Conservation (phyloP, 371 early-diverging fungal genomes). For the Mycotypha africana region DNA sequence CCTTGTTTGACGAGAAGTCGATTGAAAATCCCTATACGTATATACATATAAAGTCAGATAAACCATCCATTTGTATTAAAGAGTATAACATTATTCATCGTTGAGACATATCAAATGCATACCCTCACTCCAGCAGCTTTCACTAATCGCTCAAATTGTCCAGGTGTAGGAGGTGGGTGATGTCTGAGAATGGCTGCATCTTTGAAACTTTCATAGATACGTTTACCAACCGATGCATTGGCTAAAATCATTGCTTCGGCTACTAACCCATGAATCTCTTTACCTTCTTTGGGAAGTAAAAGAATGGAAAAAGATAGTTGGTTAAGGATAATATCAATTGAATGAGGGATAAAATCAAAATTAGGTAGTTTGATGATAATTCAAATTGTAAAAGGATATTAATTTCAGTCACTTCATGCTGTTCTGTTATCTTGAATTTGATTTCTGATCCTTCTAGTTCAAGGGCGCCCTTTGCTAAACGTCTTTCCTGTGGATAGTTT, state of each 20-base stretch:
- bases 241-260: slow-evolving; percentile 99
- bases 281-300: slow-evolving; percentile 67
- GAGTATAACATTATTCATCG: neutral
- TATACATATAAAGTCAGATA: too few species aligned
- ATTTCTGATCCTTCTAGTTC: slow-evolving; percentile 73
- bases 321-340: slow-evolving; percentile 21
- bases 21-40: slow-evolving; percentile 52
- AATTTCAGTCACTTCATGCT: slow-evolving; percentile 59
- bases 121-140: slow-evolving; percentile 57
- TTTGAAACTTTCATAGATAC: slow-evolving; percentile 75
- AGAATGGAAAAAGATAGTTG: neutral
- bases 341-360: too few species aligned
- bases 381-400: slow-evolving; percentile 40
- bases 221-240: slow-evolving; percentile 88
- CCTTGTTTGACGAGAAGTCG: slow-evolving; percentile 63
- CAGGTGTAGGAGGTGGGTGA: slow-evolving; percentile 68
- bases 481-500: slow-evolving; percentile 42
- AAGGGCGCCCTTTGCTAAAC: slow-evolving; percentile 61
- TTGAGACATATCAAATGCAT: slow-evolving; percentile 7
- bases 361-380: too few species aligned
- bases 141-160: slow-evolving; percentile 65
- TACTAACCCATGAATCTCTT: slow-evolving; percentile 91
- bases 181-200: slow-evolving; percentile 85
- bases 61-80: neutral
- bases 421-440: slow-evolving; percentile 63